Percentiles rank a stretch among this genome's conserved stretches.
Conservation (phyloP, 2,329 filamentous ascomycete species). For the Fusarium verticillioides region DNA sequence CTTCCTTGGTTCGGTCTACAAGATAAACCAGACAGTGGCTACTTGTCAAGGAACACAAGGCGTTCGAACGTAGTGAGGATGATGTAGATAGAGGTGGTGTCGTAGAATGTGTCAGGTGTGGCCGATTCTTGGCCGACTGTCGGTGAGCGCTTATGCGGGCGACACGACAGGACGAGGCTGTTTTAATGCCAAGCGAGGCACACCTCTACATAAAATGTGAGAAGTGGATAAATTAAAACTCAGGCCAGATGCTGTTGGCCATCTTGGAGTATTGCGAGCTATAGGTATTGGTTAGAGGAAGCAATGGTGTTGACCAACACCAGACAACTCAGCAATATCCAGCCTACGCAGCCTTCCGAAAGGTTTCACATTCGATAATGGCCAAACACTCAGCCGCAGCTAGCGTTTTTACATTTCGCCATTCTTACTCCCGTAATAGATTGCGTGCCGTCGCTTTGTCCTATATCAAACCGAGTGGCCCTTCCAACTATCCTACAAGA, state of each 20-base stretch:
- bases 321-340: not conserved
- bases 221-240: not conserved
- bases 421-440: not conserved
- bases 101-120: not conserved
- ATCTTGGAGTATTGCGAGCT: not conserved
- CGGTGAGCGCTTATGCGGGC: not conserved
- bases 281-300: not conserved
- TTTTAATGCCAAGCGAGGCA: not conserved
- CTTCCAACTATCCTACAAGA: not conserved
- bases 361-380: not conserved
- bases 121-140: not conserved
- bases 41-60: rapidly evolving
- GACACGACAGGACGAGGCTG: not conserved
- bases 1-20: not conserved
- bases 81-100: not conserved
- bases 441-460: not conserved
- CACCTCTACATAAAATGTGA: not conserved
- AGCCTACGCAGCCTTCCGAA: not conserved
- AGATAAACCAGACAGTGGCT: rapidly evolving
- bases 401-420: not conserved
- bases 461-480: not conserved
- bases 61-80: not conserved
- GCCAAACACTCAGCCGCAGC: not conserved
- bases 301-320: not conserved
- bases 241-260: not conserved